Percentiles rank a stretch among this genome's conserved stretches.
phyloP scores from a whole-genome alignment of 75 land plant genomes.

The Pinus tabuliformis region DNA sequence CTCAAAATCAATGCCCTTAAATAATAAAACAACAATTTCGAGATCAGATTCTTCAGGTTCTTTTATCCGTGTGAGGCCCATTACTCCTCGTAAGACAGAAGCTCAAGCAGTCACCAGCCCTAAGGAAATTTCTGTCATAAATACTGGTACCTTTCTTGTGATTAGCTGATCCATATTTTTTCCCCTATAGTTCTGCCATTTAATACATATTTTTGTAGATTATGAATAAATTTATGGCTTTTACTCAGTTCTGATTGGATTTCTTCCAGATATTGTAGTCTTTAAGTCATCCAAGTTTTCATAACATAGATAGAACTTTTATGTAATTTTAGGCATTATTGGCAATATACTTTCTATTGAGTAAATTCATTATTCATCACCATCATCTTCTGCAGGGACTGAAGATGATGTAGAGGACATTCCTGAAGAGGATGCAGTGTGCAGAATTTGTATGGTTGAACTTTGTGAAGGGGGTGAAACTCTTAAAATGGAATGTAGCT shows the following conservation, averaged over 20 bases:
- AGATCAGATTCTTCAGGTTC: slow-evolving; percentile 48
- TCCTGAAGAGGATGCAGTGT: slow-evolving; percentile 78
- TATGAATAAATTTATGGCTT: background rate
- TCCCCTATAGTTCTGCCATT: background rate
- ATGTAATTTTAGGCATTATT: background rate
- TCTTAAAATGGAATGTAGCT: slow-evolving; percentile 75
- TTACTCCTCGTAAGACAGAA: slow-evolving; percentile 44
- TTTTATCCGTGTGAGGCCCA: slow-evolving; percentile 51
- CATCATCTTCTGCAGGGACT: slow-evolving; percentile 15
- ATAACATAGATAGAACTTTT: background rate
- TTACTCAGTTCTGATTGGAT: background rate
- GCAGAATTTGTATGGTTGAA: slow-evolving; percentile 74
- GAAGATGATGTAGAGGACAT: slow-evolving; percentile 70
- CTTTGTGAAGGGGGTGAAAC: slow-evolving; percentile 72
- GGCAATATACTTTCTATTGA: background rate
- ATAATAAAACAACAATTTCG: slow-evolving; percentile 16
- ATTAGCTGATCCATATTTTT: background rate
- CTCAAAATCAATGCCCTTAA: slow-evolving; percentile 56
- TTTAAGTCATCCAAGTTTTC: background rate
- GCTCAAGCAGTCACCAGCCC: slow-evolving; percentile 4
- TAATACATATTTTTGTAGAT: background rate
- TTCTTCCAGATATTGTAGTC: background rate
- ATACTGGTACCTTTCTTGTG: slow-evolving; percentile 4
- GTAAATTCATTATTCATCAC: slow-evolving; percentile 7
- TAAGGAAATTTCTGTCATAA: background rate